Base-by-base conservation (phyloP, 352 stramenopile genomes). In the Pythium phragmitis region DNA sequence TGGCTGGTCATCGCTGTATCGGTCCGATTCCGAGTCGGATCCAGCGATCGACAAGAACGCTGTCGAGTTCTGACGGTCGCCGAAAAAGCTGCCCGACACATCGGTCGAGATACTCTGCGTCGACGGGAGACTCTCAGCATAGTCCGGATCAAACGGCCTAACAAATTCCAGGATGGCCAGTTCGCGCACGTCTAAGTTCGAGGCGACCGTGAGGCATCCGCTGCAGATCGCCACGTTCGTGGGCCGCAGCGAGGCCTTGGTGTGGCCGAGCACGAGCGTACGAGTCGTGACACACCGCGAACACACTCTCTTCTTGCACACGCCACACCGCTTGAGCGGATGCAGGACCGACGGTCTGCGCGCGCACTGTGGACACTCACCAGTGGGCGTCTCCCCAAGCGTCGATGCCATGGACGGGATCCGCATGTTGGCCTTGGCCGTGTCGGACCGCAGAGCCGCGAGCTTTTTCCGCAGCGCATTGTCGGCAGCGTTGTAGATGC, bases 121-220 rank as follows among this genome's bases (percentile, higher is more conserved):
- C 34, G 34, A 39, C 34, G 11, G 34, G 34, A 14, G 34, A 39
- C 34, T 39, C 11, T 39, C 34, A 1, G 1, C 34, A 39, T 39
- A 39, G 34, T 39, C 34, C 16, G 8, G 30, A 4, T 60, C 36
- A 11, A 49, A 50, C 19, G 53, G 53, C 36, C 47, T 36, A 16
- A 60, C 53, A 30, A 60, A 60, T 21, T 60, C 53, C 34, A 39
- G 49, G 34, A 60, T 36, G 12, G 53, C 53, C 34, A 60, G 23
- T 4, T 19, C 53, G 11, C 23, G 30, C 30, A 8, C 47, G 41
- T 49, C 28, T 21, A 49, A 39, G 21, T 36, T 28, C 7, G n/a
- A 9, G 4, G 53, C 36, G n/a, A 19, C 12, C 2, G 13, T 13
- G 11, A 60, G 34, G 41, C 53, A 60, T 7, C 34, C 41, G 17